These are phyloP conservation scores for Phanerodontia chrysosporium DNA, from an alignment of 768 basidiomycete genomes.

Conservation along the genomic window DNA sequence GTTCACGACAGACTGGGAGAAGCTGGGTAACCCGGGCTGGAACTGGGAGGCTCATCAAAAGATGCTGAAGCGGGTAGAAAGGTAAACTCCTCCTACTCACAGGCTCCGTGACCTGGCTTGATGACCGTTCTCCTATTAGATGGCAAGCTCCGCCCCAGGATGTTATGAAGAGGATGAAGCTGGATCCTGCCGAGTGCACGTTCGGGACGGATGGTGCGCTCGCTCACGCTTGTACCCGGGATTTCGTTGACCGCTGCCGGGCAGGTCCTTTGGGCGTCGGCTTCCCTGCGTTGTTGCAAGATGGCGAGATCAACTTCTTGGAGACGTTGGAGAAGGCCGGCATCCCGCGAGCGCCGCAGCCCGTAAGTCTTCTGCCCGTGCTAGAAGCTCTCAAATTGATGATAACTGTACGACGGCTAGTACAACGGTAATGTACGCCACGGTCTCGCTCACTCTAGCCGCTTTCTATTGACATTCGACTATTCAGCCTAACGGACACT, in stretches of 20 bases:
- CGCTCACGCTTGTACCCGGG: not conserved
- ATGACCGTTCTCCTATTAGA: not conserved
- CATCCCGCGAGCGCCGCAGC: not conserved
- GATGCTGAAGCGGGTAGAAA: constrained; percentile 15
- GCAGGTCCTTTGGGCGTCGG: constrained; percentile 8
- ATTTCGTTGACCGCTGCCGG: not conserved
- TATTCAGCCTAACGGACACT: constrained; percentile 13
- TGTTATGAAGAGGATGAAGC: not conserved
- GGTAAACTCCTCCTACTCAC: too few species aligned
- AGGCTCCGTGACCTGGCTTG: too few species aligned
- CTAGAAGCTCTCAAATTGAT: too few species aligned
- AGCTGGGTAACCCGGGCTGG: constrained; percentile 25
- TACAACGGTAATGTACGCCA: constrained; percentile 17
- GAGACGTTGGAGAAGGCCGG: not conserved
- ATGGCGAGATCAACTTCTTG: constrained; percentile 6
- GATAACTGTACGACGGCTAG: constrained; percentile 2
- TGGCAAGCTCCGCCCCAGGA: constrained; percentile 13
- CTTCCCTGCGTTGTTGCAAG: constrained; percentile 5
- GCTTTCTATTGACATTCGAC: not conserved
- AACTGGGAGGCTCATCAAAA: constrained; percentile 21
- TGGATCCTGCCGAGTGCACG: not conserved
- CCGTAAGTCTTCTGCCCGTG: too few species aligned
- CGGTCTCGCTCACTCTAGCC: not conserved
- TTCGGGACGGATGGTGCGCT: not conserved
- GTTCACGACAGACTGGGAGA: constrained; percentile 15